Conservation (phyloP, 2,329 filamentous ascomycete genomes). For the Fusarium nematophilum region DNA sequence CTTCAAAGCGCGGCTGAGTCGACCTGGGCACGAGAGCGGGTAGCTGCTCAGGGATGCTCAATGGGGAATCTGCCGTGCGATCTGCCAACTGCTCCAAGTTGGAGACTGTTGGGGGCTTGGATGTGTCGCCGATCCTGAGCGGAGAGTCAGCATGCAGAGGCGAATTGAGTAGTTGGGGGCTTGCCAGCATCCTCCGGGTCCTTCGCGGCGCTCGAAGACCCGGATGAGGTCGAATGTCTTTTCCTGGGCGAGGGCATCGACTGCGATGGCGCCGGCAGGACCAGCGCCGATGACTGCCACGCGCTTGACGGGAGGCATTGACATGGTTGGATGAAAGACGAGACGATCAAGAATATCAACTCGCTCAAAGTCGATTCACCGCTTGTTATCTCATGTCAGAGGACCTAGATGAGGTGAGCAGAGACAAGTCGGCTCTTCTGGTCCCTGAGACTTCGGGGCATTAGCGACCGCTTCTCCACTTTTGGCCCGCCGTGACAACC, state of each 20-base stretch:
- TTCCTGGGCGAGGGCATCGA: constrained; percentile 70
- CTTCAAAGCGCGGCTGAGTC: constrained; percentile 61
- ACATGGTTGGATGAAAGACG: constrained; percentile 11
- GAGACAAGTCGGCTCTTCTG: constrained; percentile 7
- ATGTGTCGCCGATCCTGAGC: constrained; percentile 56
- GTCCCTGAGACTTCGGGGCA: not conserved
- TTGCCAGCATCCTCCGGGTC: constrained; percentile 71
- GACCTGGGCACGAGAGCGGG: constrained; percentile 58
- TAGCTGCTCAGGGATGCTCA: constrained; percentile 58
- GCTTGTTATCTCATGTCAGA: not conserved
- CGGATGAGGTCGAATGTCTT: constrained; percentile 67
- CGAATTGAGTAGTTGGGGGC: not conserved
- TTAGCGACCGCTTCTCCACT: constrained; percentile 34
- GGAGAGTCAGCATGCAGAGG: not conserved
- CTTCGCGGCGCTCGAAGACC: constrained; percentile 71
- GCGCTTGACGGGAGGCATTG: constrained; percentile 39
- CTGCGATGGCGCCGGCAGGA: constrained; percentile 68
- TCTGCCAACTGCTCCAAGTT: constrained; percentile 59
- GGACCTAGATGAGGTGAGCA: not conserved
- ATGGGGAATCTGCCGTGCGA: constrained; percentile 61
- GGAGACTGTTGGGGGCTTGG: constrained; percentile 53
- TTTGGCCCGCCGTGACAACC: not conserved
- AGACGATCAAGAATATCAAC: not conserved
- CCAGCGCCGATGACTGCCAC: constrained; percentile 72
- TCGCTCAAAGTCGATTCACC: not conserved